Evolutionary conservation across 1,284 basidiomycete species (phyloP), one percentile per base, ranked within the genome.

Genomic region (Laetiporus sulphureus): DNA sequence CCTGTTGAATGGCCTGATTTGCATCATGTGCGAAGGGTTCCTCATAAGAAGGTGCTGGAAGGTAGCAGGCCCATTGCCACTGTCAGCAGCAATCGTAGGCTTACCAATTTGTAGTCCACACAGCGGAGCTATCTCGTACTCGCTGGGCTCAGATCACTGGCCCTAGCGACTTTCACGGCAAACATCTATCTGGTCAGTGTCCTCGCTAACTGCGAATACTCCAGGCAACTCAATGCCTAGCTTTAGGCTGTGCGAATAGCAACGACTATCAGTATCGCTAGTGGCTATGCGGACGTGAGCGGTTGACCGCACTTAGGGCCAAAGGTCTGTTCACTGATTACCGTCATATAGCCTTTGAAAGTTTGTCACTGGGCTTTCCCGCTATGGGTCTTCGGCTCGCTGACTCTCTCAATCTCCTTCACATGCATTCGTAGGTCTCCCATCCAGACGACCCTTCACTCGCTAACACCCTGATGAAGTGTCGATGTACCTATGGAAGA

Each of bases 11-110:
- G 70, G 69, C 3, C 45, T 69, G 4, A 65, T 75, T 25, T 71
- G 67, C 51, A 57, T 62, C 27, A 40, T 71, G 16, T 74, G 71
- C 49, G 66, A 75, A 51, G 56, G 57, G 2, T 75, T 69, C 47
- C 68, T 71, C 33, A 66, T 75, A 22, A 58, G 64, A 21, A 58
- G 68, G 40, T 74, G 73, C 42, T 75, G 71, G 68, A 73, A 70
- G 63, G 75, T 54, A 16, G n/a, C n/a, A n/a, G n/a, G n/a, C n/a
- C n/a, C 18, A 18, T 24, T 12, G 13, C 4, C 16, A 10, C 19
- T n/a, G n/a, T n/a, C n/a, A n/a, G n/a, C n/a, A n/a, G n/a, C 25
- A 21, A 6, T 6, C 8, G 13, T 25, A 22, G 45, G 20, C 42
- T 30, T 19, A 21, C 15, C 23, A n/a, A n/a, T n/a, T 19, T 15